Evolutionary conservation across 176 grass and related monocot species (phyloP), one percentile per base, ranked within the genome.

Genomic region (Rhynchospora pubera): DNA sequence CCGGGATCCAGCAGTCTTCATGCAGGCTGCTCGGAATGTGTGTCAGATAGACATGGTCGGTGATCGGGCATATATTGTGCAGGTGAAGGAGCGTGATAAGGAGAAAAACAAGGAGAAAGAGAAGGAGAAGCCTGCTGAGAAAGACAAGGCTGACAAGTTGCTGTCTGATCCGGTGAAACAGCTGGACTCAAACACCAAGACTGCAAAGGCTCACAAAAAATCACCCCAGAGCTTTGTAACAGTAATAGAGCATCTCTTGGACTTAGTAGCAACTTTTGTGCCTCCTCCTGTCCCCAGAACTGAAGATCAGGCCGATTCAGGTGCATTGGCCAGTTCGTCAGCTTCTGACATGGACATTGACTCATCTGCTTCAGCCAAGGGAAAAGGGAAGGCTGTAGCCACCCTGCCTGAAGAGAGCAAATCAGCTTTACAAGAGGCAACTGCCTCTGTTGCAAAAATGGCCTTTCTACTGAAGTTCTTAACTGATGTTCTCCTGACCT

Each of bases 41-140:
- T 99, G 96, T 84, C 92, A 91, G 82, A 91, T 99, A 88, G 96
- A 99, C 81, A 99, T 93, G 92, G 84, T 99, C 39, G 96, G 96
- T 42, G 96, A 99, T 61, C 88, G 96, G 22, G 91, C 96, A 65
- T 95, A 93, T 89, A 83, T 99, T 52, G 87, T 99, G 72, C 83
- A 90, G 58, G 87, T 99, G 82, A 99, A 95, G 88, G 95, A 97
- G 52, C 89, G 87, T 58, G 92, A 98, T 44, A 98, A 94, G 82
- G 96, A 99, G 71, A 93, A 88, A 77, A 71, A 32, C 73, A 94
- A 99, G 84, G 92, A 89, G 55, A 98, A 93, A 87, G 96, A 99
- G 45, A 99, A 91, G 65, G 93, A 92, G 39, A 99, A 99, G 62
- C 6, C 82, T 19, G 65, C 28, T 82, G 56, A 87, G 55, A 34